Evolutionary conservation across 2,329 filamentous ascomycete species (phyloP), one percentile per base, ranked within the genome.

Genomic region (Aureobasidium sp.): DNA sequence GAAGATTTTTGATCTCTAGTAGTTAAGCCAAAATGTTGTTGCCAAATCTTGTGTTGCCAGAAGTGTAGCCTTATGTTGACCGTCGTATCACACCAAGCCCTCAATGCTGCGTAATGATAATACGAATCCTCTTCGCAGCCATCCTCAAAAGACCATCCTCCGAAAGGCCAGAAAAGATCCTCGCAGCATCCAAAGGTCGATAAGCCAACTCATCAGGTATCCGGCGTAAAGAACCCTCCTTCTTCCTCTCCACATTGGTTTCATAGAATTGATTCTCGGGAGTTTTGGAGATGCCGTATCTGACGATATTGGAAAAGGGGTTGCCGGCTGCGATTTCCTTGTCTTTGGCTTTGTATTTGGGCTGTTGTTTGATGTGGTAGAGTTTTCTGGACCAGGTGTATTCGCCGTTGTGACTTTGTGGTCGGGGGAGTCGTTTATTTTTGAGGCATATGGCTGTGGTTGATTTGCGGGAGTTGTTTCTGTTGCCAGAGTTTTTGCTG

Each of bases 101-200:
- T 56, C 39, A 56, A 56, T 56, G 53, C 25, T 47, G 41, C 3
- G 55, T 58, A 22, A 58, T 42, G 8, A 58, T 25, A n/a, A 58
- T 47, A 2, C 29, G 14, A 15, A 58, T 58, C 15, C 20, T 47
- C 42, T 37, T 58, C 15, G 56, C 56, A 27, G 56, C 56, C 44
- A 39, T 49, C 20, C 6, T 47, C 55, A 9, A 47, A n/a, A 29
- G 27, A 36, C 27, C 36, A 1, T 36, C 20, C 7, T 27, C n/a
- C 7, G 15, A n/a, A 2, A 12, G 22, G 5, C 17, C 29, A 12
- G 25, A 8, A 31, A 34, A 39, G 9, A 17, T 15, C 17, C 47
- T 59, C 20, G 22, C 56, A 41, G 56, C 34, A 49, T 59, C 44
- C 12, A 59, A 39, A 41, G 44, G 56, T 25, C 44, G 31, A 34